phyloP scores from a whole-genome alignment of 148 eudicot genomes.

The Amaranthus palmeri region DNA sequence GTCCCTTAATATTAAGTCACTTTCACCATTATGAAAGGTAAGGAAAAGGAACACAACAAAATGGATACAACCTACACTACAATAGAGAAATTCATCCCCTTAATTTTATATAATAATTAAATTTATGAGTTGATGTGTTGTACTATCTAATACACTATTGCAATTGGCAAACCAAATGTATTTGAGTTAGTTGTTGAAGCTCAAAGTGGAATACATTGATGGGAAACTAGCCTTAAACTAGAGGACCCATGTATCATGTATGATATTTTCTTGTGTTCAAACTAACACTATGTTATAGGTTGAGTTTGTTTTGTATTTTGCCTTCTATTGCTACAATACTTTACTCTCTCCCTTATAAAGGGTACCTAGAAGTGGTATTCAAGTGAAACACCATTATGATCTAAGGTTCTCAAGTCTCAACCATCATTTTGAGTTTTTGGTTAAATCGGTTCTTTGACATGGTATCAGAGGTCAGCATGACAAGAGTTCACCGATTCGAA shows the following conservation, averaged over 20 bases:
- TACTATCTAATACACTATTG: background rate
- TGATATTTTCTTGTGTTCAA: no score
- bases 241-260: background rate
- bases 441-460: no score
- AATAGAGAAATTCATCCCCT: background rate
- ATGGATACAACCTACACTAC: constrained; percentile 13
- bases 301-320: constrained; percentile 4
- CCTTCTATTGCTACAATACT: background rate
- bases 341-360: background rate
- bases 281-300: background rate
- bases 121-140: background rate
- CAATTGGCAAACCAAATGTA: background rate
- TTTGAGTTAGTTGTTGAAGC: background rate
- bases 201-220: background rate
- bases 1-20: constrained; percentile 13
- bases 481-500: no score
- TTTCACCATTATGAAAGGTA: constrained; percentile 15
- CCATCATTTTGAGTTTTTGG: no score
- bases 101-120: background rate
- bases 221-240: background rate
- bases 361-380: no score
- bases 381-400: no score
- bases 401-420: no score
- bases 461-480: no score
- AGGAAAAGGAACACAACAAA: constrained; percentile 9